Evolutionary conservation across 1,284 basidiomycete species (phyloP).

Genomic region (Ganoderma meredithae): DNA sequence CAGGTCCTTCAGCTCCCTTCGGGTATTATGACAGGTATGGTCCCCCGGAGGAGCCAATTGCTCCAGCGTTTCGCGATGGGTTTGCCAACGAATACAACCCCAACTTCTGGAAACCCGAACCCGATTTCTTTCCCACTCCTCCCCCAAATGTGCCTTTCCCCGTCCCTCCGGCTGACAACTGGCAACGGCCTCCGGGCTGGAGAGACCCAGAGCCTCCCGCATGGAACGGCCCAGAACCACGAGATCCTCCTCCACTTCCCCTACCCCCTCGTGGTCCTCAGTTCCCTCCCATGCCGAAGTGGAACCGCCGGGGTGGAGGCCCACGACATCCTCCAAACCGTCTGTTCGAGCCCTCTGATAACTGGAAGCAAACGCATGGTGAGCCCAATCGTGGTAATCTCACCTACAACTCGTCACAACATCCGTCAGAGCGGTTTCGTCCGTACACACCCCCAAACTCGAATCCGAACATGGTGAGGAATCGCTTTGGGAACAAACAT

Average conservation of each 20-base stretch:
- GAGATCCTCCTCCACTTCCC: constrained; percentile 41
- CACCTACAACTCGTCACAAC: constrained; percentile 29
- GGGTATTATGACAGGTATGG: constrained; percentile 57
- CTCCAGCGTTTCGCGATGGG: constrained; percentile 49
- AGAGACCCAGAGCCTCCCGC: constrained; percentile 33
- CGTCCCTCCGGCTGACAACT: constrained; percentile 44
- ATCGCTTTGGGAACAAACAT: constrained; percentile 23
- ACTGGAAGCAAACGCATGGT: constrained; percentile 68
- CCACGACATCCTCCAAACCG: constrained; percentile 55
- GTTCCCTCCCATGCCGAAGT: constrained; percentile 20
- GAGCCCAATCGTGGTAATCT: constrained; percentile 28
- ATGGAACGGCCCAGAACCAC: constrained; percentile 38
- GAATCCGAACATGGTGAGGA: constrained; percentile 19
- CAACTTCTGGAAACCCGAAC: constrained; percentile 46
- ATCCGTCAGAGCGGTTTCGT: constrained; percentile 34
- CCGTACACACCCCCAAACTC: constrained; percentile 31
- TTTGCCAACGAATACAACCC: constrained; percentile 52
- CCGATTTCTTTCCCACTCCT: constrained; percentile 49
- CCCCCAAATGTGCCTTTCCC: constrained; percentile 55
- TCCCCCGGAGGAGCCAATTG: constrained; percentile 47
- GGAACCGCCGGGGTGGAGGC: constrained; percentile 30
- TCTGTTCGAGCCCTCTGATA: constrained; percentile 74
- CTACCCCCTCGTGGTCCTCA: constrained; percentile 35
- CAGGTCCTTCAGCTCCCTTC: constrained; percentile 50
- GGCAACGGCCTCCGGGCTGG: constrained; percentile 41